Conservation (phyloP, 257 asterid species). For the Scutellaria barbata region DNA sequence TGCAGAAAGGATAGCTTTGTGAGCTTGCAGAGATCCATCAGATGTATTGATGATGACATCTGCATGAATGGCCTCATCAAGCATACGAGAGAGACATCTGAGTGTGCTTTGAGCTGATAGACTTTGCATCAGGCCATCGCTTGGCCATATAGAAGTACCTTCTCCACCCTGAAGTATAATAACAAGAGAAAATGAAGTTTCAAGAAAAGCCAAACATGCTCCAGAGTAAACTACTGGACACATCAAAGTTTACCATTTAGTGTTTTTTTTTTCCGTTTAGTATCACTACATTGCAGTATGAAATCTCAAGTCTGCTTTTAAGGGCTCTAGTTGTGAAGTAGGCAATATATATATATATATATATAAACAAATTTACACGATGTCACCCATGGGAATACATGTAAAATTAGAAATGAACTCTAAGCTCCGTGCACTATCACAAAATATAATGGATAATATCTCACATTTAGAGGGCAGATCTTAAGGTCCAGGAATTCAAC, state of each 20-base stretch:
- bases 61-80: slow-evolving; percentile 73
- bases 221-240: slow-evolving; percentile 2
- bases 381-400: not conserved
- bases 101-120: slow-evolving; percentile 73
- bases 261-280: no score
- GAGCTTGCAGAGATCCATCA: slow-evolving; percentile 71
- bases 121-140: slow-evolving; percentile 63
- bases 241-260: no score
- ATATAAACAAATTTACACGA: no score
- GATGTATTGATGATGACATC: slow-evolving; percentile 84
- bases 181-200: slow-evolving; percentile 23
- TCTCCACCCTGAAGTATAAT: slow-evolving; percentile 71
- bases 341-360: not conserved
- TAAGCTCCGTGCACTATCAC: not conserved
- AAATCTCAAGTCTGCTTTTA: not conserved
- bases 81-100: slow-evolving; percentile 84
- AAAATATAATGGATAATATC: not conserved
- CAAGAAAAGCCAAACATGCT: slow-evolving; percentile 6
- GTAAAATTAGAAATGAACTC: not conserved
- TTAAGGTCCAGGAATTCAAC: slow-evolving; percentile 94
- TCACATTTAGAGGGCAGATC: slow-evolving; percentile 65
- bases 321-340: not conserved
- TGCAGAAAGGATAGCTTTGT: slow-evolving; percentile 82
- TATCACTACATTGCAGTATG: not conserved
- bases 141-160: slow-evolving; percentile 77